phyloP scores from a whole-genome alignment of 192 early-diverging fungal species.

The Gryganskiella cystojenkinii region DNA sequence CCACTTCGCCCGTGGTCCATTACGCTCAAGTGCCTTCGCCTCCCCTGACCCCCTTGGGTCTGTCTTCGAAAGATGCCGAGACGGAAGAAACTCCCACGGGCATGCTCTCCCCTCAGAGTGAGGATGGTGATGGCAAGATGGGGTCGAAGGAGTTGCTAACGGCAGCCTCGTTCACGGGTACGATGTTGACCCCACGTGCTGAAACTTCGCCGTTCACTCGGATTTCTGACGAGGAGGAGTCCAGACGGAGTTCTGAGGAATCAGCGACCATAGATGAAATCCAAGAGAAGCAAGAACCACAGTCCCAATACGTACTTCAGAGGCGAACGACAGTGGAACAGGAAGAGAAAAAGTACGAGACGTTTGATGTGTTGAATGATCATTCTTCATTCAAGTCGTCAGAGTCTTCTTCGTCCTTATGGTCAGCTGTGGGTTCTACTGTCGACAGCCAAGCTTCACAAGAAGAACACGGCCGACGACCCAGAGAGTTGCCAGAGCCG shows the following conservation, averaged over 20 bases:
- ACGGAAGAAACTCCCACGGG: no score
- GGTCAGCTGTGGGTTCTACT: not conserved
- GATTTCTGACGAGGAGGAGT: no score
- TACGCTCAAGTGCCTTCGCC: constrained; percentile 40
- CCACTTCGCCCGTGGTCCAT: not conserved
- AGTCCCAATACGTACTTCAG: no score
- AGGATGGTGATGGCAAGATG: not conserved
- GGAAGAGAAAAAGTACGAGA: constrained; percentile 1
- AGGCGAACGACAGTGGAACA: no score
- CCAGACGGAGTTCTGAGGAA: no score
- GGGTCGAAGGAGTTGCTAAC: no score
- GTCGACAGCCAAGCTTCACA: not conserved
- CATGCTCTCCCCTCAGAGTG: not conserved
- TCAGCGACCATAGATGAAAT: not conserved
- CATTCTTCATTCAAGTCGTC: not conserved
- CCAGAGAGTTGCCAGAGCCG: not conserved
- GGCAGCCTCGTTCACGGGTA: not conserved
- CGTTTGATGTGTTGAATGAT: constrained; percentile 9
- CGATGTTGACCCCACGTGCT: no score
- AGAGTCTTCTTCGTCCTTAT: not conserved
- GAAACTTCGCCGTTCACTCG: no score
- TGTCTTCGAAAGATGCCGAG: not conserved
- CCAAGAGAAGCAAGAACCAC: not conserved
- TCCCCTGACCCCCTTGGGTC: constrained; percentile 29
- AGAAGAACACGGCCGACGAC: not conserved